Evolutionary conservation across 192 early-diverging fungal species (phyloP).

Genomic region (Podila epigama): DNA sequence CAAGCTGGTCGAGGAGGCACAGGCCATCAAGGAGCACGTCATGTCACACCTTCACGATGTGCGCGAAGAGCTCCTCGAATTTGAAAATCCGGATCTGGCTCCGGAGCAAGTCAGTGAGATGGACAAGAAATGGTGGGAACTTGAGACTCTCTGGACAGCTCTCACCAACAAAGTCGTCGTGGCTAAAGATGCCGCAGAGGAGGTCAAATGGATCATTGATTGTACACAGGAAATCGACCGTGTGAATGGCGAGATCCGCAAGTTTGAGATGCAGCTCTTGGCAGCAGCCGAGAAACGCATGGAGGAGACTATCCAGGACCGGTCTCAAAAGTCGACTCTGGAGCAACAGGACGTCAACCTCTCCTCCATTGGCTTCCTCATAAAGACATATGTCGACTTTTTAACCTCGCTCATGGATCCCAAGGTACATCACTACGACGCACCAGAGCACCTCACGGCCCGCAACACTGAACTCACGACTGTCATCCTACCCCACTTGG

Average conservation of each 20-base stretch:
- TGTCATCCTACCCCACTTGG: conserved; percentile 28
- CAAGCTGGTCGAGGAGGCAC: conserved; percentile 39
- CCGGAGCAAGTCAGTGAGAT: conserved; percentile 40
- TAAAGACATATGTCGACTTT: conserved; percentile 45
- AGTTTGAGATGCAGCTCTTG: conserved; percentile 34
- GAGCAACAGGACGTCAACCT: conserved; percentile 46
- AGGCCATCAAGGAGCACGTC: conserved; percentile 30
- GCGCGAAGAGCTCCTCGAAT: conserved; percentile 39
- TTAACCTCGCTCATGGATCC: conserved; percentile 48
- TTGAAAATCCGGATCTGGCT: conserved; percentile 27
- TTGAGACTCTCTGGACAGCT: conserved; percentile 40
- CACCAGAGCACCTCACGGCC: conserved; percentile 33
- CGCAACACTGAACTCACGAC: conserved; percentile 41
- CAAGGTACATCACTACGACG: conserved; percentile 46
- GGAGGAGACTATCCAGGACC: conserved; percentile 31
- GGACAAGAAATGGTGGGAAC: conserved; percentile 45
- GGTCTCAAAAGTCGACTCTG: conserved; percentile 20
- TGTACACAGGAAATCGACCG: conserved; percentile 45
- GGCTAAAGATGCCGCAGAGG: conserved; percentile 33
- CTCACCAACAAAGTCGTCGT: conserved; percentile 38
- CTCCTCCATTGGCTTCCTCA: conserved; percentile 39
- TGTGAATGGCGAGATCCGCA: conserved; percentile 38
- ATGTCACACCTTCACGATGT: conserved; percentile 48
- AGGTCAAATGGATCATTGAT: conserved; percentile 48
- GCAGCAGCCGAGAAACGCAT: conserved; percentile 32